Conservation (phyloP, 352 stramenopile genomes). For the Globisporangium solare region DNA sequence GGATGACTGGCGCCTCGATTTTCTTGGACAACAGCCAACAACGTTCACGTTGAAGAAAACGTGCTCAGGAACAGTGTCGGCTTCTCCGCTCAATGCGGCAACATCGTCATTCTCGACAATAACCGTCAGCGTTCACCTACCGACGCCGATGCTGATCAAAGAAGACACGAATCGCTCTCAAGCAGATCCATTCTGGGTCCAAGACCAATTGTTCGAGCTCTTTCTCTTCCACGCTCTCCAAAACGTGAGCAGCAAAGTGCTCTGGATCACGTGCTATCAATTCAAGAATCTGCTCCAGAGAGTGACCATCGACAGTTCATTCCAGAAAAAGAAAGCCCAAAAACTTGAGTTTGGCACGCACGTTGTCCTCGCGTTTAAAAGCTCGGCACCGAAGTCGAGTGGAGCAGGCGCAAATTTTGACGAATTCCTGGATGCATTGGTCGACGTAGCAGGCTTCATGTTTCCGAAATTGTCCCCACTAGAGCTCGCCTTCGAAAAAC, state of each 20-base stretch:
- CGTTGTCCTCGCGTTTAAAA: slow-evolving; percentile 30
- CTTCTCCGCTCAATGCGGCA: neutral
- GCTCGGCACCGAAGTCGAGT: slow-evolving; percentile 17
- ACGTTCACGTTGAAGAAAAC: slow-evolving; percentile 17
- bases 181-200: slow-evolving; percentile 45
- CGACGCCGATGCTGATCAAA: no score
- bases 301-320: slow-evolving; percentile 15
- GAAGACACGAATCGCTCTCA: no score
- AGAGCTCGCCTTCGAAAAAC: slow-evolving; percentile 32
- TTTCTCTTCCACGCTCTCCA: slow-evolving; percentile 59
- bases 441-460: slow-evolving; percentile 42
- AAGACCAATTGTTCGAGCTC: slow-evolving; percentile 59
- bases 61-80: neutral
- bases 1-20: slow-evolving; percentile 22
- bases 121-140: neutral
- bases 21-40: slow-evolving; percentile 3
- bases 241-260: slow-evolving; percentile 35
- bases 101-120: neutral
- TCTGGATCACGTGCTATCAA: slow-evolving; percentile 54
- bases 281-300: slow-evolving; percentile 62
- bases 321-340: slow-evolving; percentile 14
- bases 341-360: slow-evolving; percentile 48
- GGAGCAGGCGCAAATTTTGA: slow-evolving; percentile 35
- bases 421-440: slow-evolving; percentile 55
- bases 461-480: slow-evolving; percentile 28